Evolutionary conservation across 305 asterid species (phyloP).

Genomic region (Fraxinus floribunda): DNA sequence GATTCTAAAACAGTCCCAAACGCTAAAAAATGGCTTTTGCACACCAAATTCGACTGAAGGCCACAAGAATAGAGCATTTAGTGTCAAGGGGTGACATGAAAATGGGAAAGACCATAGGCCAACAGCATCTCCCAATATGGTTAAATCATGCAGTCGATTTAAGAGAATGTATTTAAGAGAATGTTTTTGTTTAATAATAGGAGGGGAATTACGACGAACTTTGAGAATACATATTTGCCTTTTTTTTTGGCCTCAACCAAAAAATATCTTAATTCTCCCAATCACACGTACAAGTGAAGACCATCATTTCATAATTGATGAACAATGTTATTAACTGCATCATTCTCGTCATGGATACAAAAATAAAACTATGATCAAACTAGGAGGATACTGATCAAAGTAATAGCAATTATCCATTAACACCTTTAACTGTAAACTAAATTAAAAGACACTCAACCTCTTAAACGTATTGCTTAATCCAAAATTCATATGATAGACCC

Average conservation of each 20-base stretch:
- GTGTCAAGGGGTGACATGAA: neutral
- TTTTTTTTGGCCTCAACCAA: neutral
- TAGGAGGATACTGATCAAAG: neutral
- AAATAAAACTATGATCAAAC: neutral
- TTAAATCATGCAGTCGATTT: neutral
- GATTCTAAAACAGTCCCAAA: neutral
- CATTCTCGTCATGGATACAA: neutral
- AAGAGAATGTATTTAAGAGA: neutral
- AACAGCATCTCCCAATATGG: neutral
- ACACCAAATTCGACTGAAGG: neutral
- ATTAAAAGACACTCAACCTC: constrained; percentile 14
- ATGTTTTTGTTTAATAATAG: neutral
- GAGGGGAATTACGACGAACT: neutral
- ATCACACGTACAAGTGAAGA: neutral
- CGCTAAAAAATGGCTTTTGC: neutral
- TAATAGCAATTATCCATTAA: neutral
- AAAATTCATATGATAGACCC: constrained; percentile 22
- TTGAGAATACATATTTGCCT: neutral
- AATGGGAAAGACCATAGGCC: neutral
- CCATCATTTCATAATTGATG: neutral
- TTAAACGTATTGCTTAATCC: constrained; percentile 11
- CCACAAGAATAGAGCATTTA: neutral
- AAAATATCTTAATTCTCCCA: neutral
- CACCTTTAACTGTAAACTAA: constrained; percentile 13
- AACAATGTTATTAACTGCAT: neutral